Evolutionary conservation across 805 yeast genomes (phyloP).

Genomic region (Pichia nakasei): DNA sequence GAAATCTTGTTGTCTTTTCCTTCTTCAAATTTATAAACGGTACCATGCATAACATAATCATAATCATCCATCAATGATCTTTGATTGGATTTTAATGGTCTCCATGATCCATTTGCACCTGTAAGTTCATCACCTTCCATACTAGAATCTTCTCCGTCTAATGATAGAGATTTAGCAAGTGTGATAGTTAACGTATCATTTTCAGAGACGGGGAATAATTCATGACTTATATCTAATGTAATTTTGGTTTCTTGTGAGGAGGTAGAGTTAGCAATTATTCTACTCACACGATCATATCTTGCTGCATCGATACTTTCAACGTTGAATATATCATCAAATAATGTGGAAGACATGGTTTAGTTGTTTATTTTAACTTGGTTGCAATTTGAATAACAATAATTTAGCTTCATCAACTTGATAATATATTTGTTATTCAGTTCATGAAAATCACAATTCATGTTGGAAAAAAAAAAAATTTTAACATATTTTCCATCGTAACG

Average conservation of each 20-base stretch:
- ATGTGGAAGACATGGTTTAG: conserved; percentile 51
- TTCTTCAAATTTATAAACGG: conserved; percentile 95
- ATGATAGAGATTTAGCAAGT: conserved; percentile 63
- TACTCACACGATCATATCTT: conserved; percentile 84
- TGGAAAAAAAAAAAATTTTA: too few relatives aligned
- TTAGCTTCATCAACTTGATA: too few relatives aligned
- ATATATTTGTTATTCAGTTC: too few relatives aligned
- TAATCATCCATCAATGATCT: conserved; percentile 89
- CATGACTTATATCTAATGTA: conserved; percentile 85
- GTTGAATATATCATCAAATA: conserved; percentile 89
- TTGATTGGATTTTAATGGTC: conserved; percentile 78
- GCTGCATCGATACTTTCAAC: conserved; percentile 79
- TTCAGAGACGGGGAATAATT: conserved; percentile 73
- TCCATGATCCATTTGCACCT: conserved; percentile 56
- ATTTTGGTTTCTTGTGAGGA: conserved; percentile 72
- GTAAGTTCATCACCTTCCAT: conserved; percentile 32
- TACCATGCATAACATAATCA: conserved; percentile 97
- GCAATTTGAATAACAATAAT: too few relatives aligned
- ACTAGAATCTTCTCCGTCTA: conserved; percentile 35
- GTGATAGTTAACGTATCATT: conserved; percentile 80
- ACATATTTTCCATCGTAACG: too few relatives aligned
- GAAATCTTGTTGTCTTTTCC: conserved; percentile 59
- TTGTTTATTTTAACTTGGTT: neutral
- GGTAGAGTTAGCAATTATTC: conserved; percentile 82
- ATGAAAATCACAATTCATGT: too few relatives aligned